Evolutionary conservation across 2,329 filamentous ascomycete species (phyloP).

Genomic region (Scleromitrula shiraiana): DNA sequence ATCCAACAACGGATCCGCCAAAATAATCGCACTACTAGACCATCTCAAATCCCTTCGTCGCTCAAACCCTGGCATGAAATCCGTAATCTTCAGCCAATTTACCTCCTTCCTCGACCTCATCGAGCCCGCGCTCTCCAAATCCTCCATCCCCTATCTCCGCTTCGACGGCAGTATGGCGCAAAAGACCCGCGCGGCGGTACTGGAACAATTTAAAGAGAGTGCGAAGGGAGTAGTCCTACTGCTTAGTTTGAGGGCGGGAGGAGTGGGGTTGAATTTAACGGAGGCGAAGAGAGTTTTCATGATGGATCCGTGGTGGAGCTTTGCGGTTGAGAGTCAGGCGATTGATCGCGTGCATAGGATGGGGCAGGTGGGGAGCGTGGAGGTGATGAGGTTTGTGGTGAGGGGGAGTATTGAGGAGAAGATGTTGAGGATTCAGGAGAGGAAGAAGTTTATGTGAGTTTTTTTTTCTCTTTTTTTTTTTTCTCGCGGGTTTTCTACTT

Average conservation of each 20-base stretch:
- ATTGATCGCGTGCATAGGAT: conserved; percentile 97
- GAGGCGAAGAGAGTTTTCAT: conserved; percentile 86
- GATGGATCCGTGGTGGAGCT: conserved; percentile 99
- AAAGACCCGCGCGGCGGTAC: conserved; percentile 69
- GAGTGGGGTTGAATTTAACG: conserved; percentile 88
- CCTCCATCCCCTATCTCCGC: conserved; percentile 72
- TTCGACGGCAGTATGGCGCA: conserved; percentile 89
- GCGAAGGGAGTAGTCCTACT: conserved; percentile 66
- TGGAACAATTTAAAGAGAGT: conserved; percentile 60
- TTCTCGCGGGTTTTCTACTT: neutral
- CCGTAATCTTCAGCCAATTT: conserved; percentile 94
- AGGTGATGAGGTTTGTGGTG: conserved; percentile 81
- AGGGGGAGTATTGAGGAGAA: conserved; percentile 88
- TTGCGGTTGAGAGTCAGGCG: conserved; percentile 90
- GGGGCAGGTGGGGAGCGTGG: conserved; percentile 82
- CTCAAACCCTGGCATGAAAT: conserved; percentile 65
- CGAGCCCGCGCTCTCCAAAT: conserved; percentile 64
- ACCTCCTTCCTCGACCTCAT: conserved; percentile 93
- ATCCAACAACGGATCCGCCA: conserved; percentile 71
- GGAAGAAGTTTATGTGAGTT: conserved; percentile 91
- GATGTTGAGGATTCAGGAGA: conserved; percentile 87
- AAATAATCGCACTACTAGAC: conserved; percentile 71
- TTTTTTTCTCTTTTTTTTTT: conserved; percentile 29
- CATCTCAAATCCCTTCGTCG: conserved; percentile 64
- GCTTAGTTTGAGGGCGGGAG: conserved; percentile 79